Evolutionary conservation across 2,329 filamentous ascomycete genomes (phyloP).

Genomic region (Daldinia eschscholtzii): DNA sequence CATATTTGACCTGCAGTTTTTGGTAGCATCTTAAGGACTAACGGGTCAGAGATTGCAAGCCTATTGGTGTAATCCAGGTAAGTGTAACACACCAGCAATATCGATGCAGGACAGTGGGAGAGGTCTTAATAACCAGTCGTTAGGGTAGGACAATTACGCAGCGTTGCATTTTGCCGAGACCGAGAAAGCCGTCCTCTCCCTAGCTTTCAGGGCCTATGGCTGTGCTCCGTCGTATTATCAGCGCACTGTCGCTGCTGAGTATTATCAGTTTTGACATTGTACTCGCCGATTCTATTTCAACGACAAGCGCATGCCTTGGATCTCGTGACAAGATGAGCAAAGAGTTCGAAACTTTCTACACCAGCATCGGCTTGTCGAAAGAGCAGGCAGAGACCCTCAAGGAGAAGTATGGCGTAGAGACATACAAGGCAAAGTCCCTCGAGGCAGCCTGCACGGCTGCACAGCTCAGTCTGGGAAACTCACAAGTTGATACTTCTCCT

Average conservation of each 20-base stretch:
- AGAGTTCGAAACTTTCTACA: constrained; percentile 1
- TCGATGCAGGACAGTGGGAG: not conserved
- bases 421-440: not conserved
- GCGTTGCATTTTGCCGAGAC: not conserved
- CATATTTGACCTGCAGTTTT: not conserved
- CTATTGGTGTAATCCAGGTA: constrained; percentile 10
- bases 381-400: not conserved
- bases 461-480: not conserved
- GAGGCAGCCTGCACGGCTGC: not conserved
- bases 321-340: constrained; percentile 3
- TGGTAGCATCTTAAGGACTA: not conserved
- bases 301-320: not conserved
- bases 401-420: not conserved
- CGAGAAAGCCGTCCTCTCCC: not conserved
- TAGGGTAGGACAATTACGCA: constrained; percentile 1
- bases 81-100: constrained; percentile 3
- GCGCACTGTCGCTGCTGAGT: constrained; percentile 3
- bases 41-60: not conserved
- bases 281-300: constrained; percentile 1
- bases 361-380: not conserved
- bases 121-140: constrained; percentile 1
- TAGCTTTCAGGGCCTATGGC: constrained; percentile 2
- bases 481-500: not conserved
- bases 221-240: constrained; percentile 6
- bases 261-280: not conserved